Evolutionary conservation across 352 stramenopile species (phyloP).

Genomic region (Pythium plurisporium): DNA sequence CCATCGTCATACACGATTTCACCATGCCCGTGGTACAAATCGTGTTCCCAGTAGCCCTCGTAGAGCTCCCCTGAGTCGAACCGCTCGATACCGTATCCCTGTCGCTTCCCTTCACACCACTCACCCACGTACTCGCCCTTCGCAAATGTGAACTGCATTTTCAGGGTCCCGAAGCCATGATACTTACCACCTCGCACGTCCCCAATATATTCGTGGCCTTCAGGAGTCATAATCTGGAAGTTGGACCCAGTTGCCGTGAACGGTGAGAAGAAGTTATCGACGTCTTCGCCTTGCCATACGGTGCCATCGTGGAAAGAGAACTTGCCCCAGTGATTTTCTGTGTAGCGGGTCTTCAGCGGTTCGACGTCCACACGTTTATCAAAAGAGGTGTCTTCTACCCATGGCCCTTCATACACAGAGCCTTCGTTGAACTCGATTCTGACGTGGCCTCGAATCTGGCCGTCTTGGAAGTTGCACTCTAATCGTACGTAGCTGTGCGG

Average conservation of each 20-base stretch:
- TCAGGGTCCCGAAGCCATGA: conserved; percentile 67
- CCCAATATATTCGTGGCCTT: conserved; percentile 51
- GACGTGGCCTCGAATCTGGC: conserved; percentile 54
- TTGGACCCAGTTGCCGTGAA: conserved; percentile 53
- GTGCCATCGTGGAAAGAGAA: conserved; percentile 69
- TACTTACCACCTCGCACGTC: conserved; percentile 53
- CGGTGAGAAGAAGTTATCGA: conserved; percentile 83
- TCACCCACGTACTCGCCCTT: conserved; percentile 77
- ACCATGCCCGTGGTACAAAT: conserved; percentile 63
- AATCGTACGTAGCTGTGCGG: conserved; percentile 67
- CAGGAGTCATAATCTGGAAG: conserved; percentile 49
- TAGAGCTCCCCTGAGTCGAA: conserved; percentile 71
- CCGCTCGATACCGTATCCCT: conserved; percentile 80
- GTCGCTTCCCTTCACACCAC: conserved; percentile 73
- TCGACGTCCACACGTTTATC: conserved; percentile 40
- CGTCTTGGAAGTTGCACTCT: conserved; percentile 71
- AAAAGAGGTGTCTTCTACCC: conserved; percentile 59
- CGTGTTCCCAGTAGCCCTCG: conserved; percentile 69
- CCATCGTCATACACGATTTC: conserved; percentile 64
- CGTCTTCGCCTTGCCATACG: conserved; percentile 66
- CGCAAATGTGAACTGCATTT: conserved; percentile 53
- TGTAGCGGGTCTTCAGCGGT: conserved; percentile 48
- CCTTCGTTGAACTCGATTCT: conserved; percentile 76
- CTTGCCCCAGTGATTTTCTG: conserved; percentile 58
- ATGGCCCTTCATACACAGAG: conserved; percentile 75